Evolutionary conservation across 1,139 yeast genomes (phyloP).

Genomic region (Yamadazyma diospyri): DNA sequence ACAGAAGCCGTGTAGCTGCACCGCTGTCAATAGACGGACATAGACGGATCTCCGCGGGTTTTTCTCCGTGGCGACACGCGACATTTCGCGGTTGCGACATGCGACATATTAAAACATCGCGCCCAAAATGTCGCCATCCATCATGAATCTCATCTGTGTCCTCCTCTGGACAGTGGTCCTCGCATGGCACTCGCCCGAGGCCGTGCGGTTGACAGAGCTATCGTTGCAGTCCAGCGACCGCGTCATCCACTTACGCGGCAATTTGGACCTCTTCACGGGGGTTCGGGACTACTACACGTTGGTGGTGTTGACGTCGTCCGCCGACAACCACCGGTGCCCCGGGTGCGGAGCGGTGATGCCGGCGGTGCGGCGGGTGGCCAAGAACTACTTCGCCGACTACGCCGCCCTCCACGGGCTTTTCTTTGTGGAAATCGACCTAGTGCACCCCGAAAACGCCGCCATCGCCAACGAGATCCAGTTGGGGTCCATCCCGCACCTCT

Average conservation of each 20-base stretch:
- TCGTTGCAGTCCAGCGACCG: constrained; percentile 17
- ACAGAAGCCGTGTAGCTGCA: too few relatives aligned
- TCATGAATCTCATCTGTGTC: too few relatives aligned
- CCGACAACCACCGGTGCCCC: constrained; percentile 30
- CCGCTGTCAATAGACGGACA: too few relatives aligned
- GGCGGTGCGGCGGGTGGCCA: constrained; percentile 19
- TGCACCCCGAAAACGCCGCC: constrained; percentile 30
- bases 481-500: constrained; percentile 56
- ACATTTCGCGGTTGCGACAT: too few relatives aligned
- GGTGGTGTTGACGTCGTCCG: constrained; percentile 33
- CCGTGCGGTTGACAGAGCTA: constrained; percentile 14
- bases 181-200: constrained; percentile 11
- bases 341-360: constrained; percentile 20
- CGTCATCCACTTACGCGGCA: constrained; percentile 30
- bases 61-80: too few relatives aligned
- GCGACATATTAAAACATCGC: too few relatives aligned
- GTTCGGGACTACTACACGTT: constrained; percentile 38
- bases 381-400: constrained; percentile 42
- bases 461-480: constrained; percentile 40
- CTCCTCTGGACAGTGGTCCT: too few relatives aligned
- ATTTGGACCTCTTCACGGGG: constrained; percentile 30
- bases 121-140: too few relatives aligned
- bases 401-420: constrained; percentile 34
- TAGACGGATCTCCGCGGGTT: too few relatives aligned
- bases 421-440: constrained; percentile 52